These are phyloP conservation scores for Tetraselmis chui DNA, from an alignment of 139 green algal genomes.

Conservation along the genomic window DNA sequence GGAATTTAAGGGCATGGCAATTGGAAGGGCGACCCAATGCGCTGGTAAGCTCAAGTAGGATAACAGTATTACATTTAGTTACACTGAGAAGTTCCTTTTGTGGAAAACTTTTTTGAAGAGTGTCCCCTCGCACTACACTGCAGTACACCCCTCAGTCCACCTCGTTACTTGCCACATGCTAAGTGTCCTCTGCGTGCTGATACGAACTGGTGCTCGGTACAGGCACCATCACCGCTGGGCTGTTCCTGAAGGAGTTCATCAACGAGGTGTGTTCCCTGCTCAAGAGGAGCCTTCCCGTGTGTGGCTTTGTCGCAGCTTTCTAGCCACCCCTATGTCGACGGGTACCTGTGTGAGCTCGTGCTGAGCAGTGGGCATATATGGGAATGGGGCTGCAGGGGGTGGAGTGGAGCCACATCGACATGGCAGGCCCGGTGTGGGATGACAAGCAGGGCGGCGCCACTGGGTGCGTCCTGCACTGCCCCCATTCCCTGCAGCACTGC, in stretches of 20 bases:
- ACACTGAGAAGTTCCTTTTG: background rate
- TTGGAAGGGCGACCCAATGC: no score
- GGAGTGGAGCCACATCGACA: constrained; percentile 91
- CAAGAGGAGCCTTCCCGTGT: no score
- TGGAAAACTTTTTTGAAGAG: background rate
- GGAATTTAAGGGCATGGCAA: no score
- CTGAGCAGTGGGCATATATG: background rate
- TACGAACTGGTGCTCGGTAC: constrained; percentile 24
- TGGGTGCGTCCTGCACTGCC: constrained; percentile 41
- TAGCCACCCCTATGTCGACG: constrained; percentile 55
- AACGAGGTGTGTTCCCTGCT: constrained; percentile 8
- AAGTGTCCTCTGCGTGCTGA: no score
- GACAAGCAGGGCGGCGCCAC: constrained; percentile 75
- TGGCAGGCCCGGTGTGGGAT: constrained; percentile 80
- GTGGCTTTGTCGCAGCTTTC: constrained; percentile 34
- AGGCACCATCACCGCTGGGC: constrained; percentile 83
- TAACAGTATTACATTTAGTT: no score
- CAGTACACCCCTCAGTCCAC: background rate
- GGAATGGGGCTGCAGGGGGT: constrained; percentile 23
- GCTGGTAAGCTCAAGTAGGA: no score
- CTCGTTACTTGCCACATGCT: no score
- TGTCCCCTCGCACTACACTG: background rate
- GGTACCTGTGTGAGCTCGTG: background rate
- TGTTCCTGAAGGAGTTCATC: constrained; percentile 86
- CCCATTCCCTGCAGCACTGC: background rate